Evolutionary conservation across 805 yeast genomes (phyloP), one percentile per base, ranked within the genome.

Genomic region (Schwanniomyces occidentalis): DNA sequence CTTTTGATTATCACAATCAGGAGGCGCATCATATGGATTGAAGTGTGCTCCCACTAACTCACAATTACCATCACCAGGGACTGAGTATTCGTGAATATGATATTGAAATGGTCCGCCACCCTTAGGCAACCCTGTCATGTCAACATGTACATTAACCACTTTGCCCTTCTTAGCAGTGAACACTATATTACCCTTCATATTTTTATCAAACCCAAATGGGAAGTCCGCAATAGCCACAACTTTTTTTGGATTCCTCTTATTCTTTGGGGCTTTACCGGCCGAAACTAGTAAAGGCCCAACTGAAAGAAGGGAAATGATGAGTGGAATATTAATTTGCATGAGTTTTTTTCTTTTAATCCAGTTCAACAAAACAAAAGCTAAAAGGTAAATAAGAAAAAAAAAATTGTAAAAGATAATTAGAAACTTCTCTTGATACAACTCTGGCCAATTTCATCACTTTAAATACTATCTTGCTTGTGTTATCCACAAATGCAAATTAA

Each of bases 101-200:
- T 82, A 83, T 22, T 65, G 59, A 57, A 82, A 84, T 3, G 86
- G 82, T 8, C 89, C 89, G 15, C 81, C 82, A 27, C 63, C 63
- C 32, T 66, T 63, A 19, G 89, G 90, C 46, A 83, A 71, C 4
- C 85, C 85, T 15, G 86, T 77, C 48, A 81, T 65, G 54, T 82
- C 87, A 38, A 84, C 76, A 48, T 79, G 81, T 32, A 84, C 89
- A 44, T 77, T 71, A 14, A 82, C 81, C 2, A 72, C 61, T 35
- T 79, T 78, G 38, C 82, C 78, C 32, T 71, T 59, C n/a, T 80
- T 71, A 23, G 76, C 71, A 38, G 61, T 51, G 59, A 82, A 76
- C 51, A 76, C 76, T 52, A 82, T 60, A 44, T 73, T 62, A 47
- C 87, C 85, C 45, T 60, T 51, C 37, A 74, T 61, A 8, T 54